These are phyloP conservation scores for Schizochytrium sp. DNA, from an alignment of 108 stramenopile species.

Conservation along the genomic window DNA sequence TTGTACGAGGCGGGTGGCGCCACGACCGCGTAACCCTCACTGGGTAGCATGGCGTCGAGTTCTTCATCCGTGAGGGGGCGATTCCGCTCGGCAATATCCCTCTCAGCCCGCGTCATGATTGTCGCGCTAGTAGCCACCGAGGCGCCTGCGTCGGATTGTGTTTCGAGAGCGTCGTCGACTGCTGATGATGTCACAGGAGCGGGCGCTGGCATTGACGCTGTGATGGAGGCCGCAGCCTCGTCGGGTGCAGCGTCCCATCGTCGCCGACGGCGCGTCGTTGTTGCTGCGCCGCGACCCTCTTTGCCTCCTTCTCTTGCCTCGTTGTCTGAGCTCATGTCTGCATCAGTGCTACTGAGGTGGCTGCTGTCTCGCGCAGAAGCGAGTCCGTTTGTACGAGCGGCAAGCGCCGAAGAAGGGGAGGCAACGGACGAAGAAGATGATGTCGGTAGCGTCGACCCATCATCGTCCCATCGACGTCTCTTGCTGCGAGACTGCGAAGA, in stretches of 20 bases:
- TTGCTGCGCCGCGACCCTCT: background rate
- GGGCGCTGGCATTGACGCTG: background rate
- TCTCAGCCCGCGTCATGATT: background rate
- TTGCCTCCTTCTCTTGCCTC: conserved; percentile 18
- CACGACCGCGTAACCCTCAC: conserved; percentile 73
- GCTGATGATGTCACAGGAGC: background rate
- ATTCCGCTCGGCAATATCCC: conserved; percentile 51
- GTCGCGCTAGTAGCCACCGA: background rate
- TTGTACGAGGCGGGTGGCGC: conserved; percentile 77
- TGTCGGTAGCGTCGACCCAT: background rate
- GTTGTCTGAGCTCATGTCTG: conserved; percentile 23
- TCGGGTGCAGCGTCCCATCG: background rate
- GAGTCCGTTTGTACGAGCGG: no score
- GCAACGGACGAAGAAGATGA: no score
- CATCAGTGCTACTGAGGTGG: conserved; percentile 30
- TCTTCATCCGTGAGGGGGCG: conserved; percentile 89
- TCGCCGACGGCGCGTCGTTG: background rate
- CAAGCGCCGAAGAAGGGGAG: no score
- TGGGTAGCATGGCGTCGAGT: conserved; percentile 83
- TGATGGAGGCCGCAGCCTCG: background rate
- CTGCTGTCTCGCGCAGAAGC: conserved; percentile 25
- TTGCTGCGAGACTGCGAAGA: background rate
- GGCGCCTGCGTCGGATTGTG: background rate
- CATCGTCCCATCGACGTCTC: conserved; percentile 41
- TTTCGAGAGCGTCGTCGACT: background rate